Percentiles rank a stretch among this genome's conserved stretches.
These are phyloP conservation scores for Alternaria alternata DNA, from an alignment of 2,329 filamentous ascomycete species.

Conservation along the genomic window DNA sequence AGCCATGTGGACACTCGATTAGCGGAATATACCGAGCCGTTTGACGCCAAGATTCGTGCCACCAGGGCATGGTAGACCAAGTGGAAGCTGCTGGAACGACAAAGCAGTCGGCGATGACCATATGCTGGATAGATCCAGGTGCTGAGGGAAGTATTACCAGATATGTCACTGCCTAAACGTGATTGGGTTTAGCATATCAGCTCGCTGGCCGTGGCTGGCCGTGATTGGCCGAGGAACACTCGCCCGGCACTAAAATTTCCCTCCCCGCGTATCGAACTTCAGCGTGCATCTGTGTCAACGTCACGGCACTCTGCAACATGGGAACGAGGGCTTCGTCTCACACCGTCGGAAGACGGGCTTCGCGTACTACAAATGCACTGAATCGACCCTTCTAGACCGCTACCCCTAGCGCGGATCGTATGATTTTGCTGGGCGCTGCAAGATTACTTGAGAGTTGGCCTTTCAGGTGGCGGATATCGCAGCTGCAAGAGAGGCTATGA, in stretches of 20 bases:
- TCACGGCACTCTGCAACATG: conserved; percentile 11
- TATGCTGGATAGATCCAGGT: not conserved
- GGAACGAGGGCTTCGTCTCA: conserved; percentile 4
- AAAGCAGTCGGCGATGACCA: not conserved
- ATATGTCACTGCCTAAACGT: not conserved
- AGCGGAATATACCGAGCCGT: not conserved
- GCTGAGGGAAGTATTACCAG: not conserved
- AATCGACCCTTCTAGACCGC: not conserved
- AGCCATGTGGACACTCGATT: not conserved
- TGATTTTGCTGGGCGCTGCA: conserved; percentile 3
- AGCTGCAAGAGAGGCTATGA: conserved; percentile 1
- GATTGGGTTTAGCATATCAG: not conserved
- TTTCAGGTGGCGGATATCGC: conserved; percentile 2
- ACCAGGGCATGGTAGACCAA: not conserved
- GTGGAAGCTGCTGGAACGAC: not conserved
- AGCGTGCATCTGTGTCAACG: not conserved
- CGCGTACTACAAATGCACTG: not conserved
- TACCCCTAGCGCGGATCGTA: not conserved
- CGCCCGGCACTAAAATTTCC: not conserved
- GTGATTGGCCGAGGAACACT: not conserved
- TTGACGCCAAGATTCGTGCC: not conserved
- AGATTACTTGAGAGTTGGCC: not conserved
- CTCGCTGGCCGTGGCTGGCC: not conserved
- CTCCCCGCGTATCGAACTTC: not conserved
- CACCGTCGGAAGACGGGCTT: not conserved